phyloP scores from a whole-genome alignment of 2,329 filamentous ascomycete genomes.

The Phaeosphaeriaceae sp. region DNA sequence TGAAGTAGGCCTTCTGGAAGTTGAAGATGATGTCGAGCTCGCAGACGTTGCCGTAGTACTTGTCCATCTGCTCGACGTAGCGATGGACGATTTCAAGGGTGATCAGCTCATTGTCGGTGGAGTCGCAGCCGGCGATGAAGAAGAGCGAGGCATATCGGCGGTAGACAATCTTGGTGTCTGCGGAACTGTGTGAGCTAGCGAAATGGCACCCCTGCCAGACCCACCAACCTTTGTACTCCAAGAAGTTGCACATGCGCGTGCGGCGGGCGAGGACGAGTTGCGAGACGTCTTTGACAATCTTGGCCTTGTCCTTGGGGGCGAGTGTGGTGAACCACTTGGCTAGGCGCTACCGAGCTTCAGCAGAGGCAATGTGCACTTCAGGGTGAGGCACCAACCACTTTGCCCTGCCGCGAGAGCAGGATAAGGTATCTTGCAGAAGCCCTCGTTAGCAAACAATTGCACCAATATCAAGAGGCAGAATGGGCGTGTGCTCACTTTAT shows the following conservation, averaged over 20 bases:
- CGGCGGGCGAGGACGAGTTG: slow-evolving; percentile 94
- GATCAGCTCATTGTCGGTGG: slow-evolving; percentile 98
- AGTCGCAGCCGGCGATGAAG: slow-evolving; percentile 97
- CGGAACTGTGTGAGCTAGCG: slow-evolving; percentile 34
- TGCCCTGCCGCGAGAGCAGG: slow-evolving; percentile 95
- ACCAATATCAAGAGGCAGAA: not conserved
- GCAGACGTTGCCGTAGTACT: slow-evolving; percentile 99
- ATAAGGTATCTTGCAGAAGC: slow-evolving; percentile 80
- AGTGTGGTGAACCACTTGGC: slow-evolving; percentile 99
- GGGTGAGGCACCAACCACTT: slow-evolving; percentile 77
- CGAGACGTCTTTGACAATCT: slow-evolving; percentile 99
- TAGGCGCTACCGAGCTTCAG: slow-evolving; percentile 72
- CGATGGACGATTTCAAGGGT: slow-evolving; percentile 98
- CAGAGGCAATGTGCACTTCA: slow-evolving; percentile 29
- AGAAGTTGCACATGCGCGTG: slow-evolving; percentile 99
- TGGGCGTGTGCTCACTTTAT: slow-evolving; percentile 57
- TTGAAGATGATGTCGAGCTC: slow-evolving; percentile 99
- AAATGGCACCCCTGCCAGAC: slow-evolving; percentile 17
- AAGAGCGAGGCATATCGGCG: slow-evolving; percentile 98
- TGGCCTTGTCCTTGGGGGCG: slow-evolving; percentile 97
- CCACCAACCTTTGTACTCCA: slow-evolving; percentile 91
- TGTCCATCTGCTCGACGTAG: slow-evolving; percentile 99
- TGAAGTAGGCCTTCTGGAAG: slow-evolving; percentile 99
- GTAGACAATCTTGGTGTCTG: slow-evolving; percentile 98
- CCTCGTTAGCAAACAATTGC: slow-evolving; percentile 11